Evolutionary conservation across 345 rosid species (phyloP).

Genomic region (Salix caprea): DNA sequence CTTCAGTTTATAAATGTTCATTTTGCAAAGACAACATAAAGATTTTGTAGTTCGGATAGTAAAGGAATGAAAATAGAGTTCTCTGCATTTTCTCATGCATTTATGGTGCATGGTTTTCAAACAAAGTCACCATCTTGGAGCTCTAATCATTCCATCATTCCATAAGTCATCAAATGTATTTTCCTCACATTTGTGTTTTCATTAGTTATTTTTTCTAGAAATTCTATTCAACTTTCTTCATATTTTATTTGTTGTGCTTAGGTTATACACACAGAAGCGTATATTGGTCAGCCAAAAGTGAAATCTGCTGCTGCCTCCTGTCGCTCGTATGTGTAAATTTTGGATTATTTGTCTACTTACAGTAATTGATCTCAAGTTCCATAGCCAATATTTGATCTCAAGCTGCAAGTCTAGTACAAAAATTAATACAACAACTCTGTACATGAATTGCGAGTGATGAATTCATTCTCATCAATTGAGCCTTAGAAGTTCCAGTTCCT

Average conservation of each 20-base stretch:
- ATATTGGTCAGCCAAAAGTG: slow-evolving; percentile 83
- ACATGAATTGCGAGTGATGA: not conserved
- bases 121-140: too few species aligned
- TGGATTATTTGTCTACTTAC: not conserved
- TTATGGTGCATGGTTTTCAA: too few species aligned
- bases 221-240: not conserved
- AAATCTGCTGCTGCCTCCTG: slow-evolving; percentile 91
- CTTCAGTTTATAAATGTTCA: not conserved
- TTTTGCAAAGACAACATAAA: not conserved
- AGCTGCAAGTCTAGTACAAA: not conserved
- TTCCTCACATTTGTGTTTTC: not conserved
- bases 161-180: too few species aligned
- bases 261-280: slow-evolving; percentile 94
- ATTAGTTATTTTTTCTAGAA: not conserved
- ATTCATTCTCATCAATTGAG: not conserved
- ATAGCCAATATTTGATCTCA: not conserved
- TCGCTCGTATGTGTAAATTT: slow-evolving; percentile 51
- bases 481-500: not conserved
- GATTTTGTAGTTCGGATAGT: too few species aligned
- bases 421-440: not conserved
- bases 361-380: not conserved
- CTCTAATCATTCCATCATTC: not conserved
- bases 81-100: not conserved
- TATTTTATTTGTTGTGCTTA: slow-evolving; percentile 11
- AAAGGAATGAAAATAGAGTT: too few species aligned